These are phyloP conservation scores for Toxicodendron radicans DNA, from an alignment of 345 rosid species.

Conservation along the genomic window DNA sequence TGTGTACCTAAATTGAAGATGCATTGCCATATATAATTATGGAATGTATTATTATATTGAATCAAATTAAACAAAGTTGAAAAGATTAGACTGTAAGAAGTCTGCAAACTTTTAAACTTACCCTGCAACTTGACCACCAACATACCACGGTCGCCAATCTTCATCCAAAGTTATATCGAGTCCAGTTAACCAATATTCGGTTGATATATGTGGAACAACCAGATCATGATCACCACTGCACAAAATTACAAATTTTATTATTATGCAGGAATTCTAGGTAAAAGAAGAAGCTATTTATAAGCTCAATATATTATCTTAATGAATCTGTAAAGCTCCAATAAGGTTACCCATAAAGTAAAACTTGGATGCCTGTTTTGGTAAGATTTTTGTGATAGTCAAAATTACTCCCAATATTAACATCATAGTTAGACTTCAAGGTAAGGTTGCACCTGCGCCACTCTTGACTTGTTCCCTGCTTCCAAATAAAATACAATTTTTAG, in stretches of 20 bases:
- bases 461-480: background rate
- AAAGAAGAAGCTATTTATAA: no score
- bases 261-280: no score
- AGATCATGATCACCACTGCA: conserved; percentile 40
- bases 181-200: conserved; percentile 29
- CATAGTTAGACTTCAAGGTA: background rate
- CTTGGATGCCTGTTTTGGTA: background rate
- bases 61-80: background rate
- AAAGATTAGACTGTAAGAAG: no score
- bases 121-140: conserved; percentile 46
- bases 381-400: conserved; percentile 1
- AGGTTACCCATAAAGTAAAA: background rate
- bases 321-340: no score
- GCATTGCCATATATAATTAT: background rate
- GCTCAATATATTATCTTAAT: no score
- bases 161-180: conserved; percentile 24
- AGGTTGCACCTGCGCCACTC: background rate
- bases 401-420: background rate
- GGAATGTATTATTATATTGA: background rate
- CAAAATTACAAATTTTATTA: background rate
- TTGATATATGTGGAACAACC: conserved; percentile 28
- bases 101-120: background rate
- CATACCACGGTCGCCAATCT: conserved; percentile 44
- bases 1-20: background rate
- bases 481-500: background rate